phyloP scores from a whole-genome alignment of 2,329 filamentous ascomycete genomes.

The Colletotrichum lindemuthianum region DNA sequence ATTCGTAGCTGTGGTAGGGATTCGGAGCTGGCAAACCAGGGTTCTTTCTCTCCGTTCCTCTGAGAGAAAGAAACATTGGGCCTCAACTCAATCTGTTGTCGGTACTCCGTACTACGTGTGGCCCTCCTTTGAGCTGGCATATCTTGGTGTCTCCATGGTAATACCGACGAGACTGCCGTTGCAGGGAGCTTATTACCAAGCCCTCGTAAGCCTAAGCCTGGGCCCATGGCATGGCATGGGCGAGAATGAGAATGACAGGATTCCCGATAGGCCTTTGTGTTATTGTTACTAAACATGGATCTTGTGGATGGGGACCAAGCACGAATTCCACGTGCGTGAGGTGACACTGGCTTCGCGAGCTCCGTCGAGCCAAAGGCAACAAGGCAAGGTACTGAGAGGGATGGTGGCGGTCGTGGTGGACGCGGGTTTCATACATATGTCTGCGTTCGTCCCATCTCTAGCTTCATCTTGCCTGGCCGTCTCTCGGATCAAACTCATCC shows the following conservation, averaged over 20 bases:
- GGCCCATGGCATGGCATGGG: neutral
- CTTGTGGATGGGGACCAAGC: neutral
- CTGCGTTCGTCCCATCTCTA: slow-evolving; percentile 30
- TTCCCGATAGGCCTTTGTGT: neutral
- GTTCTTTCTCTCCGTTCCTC: too few relatives aligned
- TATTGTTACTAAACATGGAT: slow-evolving; percentile 22
- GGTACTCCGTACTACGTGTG: too few relatives aligned
- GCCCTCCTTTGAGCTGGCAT: neutral
- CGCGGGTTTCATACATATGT: slow-evolving; percentile 23
- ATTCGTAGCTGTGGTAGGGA: too few relatives aligned
- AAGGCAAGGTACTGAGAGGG: neutral
- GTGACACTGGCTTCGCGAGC: neutral
- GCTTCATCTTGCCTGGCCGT: neutral
- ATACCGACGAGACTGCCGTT: slow-evolving; percentile 24
- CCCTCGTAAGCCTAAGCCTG: slow-evolving; percentile 12
- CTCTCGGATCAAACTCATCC: neutral
- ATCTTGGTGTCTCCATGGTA: neutral
- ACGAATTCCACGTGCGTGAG: slow-evolving; percentile 5
- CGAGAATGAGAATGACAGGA: neutral
- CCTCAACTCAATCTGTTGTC: too few relatives aligned
- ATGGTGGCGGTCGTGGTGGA: neutral
- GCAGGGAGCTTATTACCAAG: slow-evolving; percentile 32
- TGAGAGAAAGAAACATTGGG: too few relatives aligned
- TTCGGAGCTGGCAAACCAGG: too few relatives aligned
- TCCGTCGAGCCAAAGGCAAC: neutral